A percentile compares a stretch with the other conserved stretches of the same genome.
These are phyloP conservation scores for Apophysomyces variabilis DNA, from an alignment of 371 early-diverging fungal genomes.

Conservation along the genomic window DNA sequence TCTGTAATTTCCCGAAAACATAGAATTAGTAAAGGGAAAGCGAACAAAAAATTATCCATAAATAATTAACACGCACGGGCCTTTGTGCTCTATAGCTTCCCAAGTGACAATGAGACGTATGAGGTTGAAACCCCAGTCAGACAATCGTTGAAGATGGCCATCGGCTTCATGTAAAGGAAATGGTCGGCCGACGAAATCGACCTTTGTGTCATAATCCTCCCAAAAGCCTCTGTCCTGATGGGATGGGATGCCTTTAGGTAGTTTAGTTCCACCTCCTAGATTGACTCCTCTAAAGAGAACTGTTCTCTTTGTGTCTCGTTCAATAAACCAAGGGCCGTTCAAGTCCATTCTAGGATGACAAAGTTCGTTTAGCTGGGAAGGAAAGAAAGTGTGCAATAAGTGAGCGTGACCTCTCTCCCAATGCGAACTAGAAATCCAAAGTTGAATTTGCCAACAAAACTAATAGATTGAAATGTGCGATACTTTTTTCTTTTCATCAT, in stretches of 20 bases:
- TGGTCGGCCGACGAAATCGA: slow-evolving; percentile 75
- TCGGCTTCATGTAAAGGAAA: slow-evolving; percentile 86
- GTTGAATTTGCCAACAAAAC: too few species aligned
- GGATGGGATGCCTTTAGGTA: slow-evolving; percentile 55
- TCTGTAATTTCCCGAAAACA: slow-evolving; percentile 34
- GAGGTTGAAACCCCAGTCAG: slow-evolving; percentile 81
- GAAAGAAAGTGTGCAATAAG: neutral
- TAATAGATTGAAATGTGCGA: too few species aligned
- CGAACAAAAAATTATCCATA: neutral
- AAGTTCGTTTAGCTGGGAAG: neutral
- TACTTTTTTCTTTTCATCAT: too few species aligned
- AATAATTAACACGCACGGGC: slow-evolving; percentile 61
- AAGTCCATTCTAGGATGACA: slow-evolving; percentile 35
- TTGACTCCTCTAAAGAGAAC: slow-evolving; percentile 71
- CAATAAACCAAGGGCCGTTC: slow-evolving; percentile 68
- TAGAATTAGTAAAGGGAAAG: neutral
- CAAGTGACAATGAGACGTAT: slow-evolving; percentile 80
- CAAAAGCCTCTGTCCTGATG: slow-evolving; percentile 56
- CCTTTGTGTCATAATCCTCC: slow-evolving; percentile 58
- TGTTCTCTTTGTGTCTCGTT: slow-evolving; percentile 54
- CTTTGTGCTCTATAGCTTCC: slow-evolving; percentile 86
- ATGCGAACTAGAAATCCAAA: too few species aligned
- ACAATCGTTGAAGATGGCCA: slow-evolving; percentile 75
- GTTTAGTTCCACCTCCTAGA: slow-evolving; percentile 66
- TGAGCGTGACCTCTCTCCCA: slow-evolving; percentile 1